Conservation (phyloP, 2,329 filamentous ascomycete species). For the Trichoderma sp. region DNA sequence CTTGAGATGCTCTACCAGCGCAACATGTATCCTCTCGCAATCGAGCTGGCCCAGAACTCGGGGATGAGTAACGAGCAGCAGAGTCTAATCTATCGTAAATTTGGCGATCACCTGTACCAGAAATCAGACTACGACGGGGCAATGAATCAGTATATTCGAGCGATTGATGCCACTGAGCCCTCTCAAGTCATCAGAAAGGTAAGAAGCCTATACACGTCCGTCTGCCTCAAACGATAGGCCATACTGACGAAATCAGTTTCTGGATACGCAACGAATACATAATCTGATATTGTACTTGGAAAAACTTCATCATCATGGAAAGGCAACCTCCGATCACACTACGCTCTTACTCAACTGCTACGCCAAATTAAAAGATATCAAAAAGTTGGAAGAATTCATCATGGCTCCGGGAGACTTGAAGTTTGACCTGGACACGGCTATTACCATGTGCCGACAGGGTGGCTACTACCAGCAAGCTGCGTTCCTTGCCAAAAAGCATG, state of each 20-base stretch:
- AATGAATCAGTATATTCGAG: constrained; percentile 98
- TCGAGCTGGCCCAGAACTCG: constrained; percentile 88
- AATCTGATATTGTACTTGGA: constrained; percentile 97
- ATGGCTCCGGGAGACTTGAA: constrained; percentile 92
- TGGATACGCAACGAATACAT: constrained; percentile 96
- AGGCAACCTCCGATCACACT: constrained; percentile 92
- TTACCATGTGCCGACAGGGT: constrained; percentile 95
- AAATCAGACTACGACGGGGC: constrained; percentile 95
- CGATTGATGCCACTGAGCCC: constrained; percentile 94
- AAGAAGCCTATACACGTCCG: constrained; percentile 14
- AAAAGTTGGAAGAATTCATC: constrained; percentile 95
- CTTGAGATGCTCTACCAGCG: constrained; percentile 92
- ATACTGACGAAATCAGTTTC: constrained; percentile 59
- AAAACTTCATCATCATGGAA: constrained; percentile 91
- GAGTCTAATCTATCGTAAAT: constrained; percentile 89
- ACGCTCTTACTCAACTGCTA: constrained; percentile 96
- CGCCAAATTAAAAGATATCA: constrained; percentile 94
- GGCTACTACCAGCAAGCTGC: constrained; percentile 97
- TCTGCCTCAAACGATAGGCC: not conserved
- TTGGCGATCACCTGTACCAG: constrained; percentile 92
- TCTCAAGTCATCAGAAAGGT: constrained; percentile 95
- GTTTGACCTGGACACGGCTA: constrained; percentile 96
- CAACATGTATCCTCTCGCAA: constrained; percentile 88
- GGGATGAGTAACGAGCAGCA: constrained; percentile 80
- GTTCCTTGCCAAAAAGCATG: constrained; percentile 91